Evolutionary conservation across 768 basidiomycete genomes (phyloP).

Genomic region (Leccinellum luteum): DNA sequence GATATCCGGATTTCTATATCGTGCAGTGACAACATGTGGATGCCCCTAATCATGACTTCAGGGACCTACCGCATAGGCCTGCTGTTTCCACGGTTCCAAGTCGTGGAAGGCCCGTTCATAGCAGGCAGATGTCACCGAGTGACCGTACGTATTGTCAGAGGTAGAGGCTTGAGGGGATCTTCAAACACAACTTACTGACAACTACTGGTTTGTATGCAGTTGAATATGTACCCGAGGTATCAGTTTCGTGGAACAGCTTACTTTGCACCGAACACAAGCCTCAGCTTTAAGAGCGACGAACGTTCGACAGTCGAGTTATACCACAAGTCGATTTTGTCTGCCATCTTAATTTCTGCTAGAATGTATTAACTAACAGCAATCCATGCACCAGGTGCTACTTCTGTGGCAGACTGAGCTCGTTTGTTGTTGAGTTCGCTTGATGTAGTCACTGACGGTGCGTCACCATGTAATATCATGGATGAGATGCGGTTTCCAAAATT

Average conservation of each 20-base stretch:
- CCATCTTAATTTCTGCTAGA: too few relatives aligned
- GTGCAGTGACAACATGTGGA: not conserved
- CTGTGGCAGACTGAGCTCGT: conserved; percentile 41
- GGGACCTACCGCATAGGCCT: conserved; percentile 44
- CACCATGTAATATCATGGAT: conserved; percentile 9
- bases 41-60: conserved; percentile 20
- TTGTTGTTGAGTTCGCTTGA: conserved; percentile 39
- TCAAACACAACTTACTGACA: conserved; percentile 31
- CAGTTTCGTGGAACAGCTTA: too few relatives aligned
- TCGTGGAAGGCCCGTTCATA: conserved; percentile 22
- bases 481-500: conserved; percentile 7
- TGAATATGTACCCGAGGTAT: too few relatives aligned
- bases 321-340: too few relatives aligned
- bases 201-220: too few relatives aligned
- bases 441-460: conserved; percentile 19
- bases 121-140: conserved; percentile 31
- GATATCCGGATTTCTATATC: conserved; percentile 37
- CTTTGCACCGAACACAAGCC: too few relatives aligned
- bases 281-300: too few relatives aligned
- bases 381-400: conserved; percentile 22
- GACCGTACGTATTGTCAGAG: conserved; percentile 10
- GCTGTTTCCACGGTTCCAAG: conserved; percentile 32
- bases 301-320: too few relatives aligned
- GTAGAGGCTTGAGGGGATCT: conserved; percentile 32
- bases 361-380: not conserved